Percentiles rank a stretch among this genome's conserved stretches.
phyloP scores from a whole-genome alignment of 2,329 filamentous ascomycete genomes.

The Tolypocladium guangdongense region DNA sequence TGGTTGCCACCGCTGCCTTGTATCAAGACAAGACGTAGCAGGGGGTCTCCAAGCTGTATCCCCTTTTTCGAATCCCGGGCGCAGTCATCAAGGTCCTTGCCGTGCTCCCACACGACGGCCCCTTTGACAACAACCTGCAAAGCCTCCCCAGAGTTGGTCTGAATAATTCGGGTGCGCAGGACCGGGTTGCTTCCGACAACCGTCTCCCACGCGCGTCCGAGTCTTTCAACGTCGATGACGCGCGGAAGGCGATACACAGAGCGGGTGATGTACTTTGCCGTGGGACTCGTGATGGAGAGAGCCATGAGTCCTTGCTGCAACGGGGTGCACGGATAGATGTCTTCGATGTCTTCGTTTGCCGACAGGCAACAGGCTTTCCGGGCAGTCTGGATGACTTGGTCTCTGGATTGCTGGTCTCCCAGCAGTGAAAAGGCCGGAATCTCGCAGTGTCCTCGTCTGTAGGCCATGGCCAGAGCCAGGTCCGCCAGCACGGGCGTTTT shows the following conservation, averaged over 20 bases:
- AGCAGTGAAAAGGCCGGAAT: conserved; percentile 4
- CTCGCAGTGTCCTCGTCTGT: background rate
- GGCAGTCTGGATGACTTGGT: background rate
- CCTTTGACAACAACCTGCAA: conserved; percentile 2
- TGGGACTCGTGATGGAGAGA: conserved; percentile 10
- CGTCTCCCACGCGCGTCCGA: conserved; percentile 2
- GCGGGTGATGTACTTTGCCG: conserved; percentile 10
- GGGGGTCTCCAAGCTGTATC: conserved; percentile 26
- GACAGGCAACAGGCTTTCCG: background rate
- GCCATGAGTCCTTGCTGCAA: conserved; percentile 25
- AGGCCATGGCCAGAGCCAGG: background rate
- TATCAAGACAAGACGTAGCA: conserved; percentile 30
- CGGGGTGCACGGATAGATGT: conserved; percentile 24
- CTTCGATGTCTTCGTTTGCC: conserved; percentile 10
- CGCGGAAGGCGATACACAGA: conserved; percentile 5
- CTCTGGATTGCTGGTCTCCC: background rate
- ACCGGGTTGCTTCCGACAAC: background rate
- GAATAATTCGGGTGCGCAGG: conserved; percentile 1
- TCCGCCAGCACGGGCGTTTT: conserved; percentile 1
- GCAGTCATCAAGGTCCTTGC: background rate
- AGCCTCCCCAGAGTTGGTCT: background rate
- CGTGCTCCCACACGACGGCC: background rate
- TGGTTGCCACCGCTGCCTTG: conserved; percentile 18
- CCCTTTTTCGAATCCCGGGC: background rate
- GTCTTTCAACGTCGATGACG: background rate